Evolutionary conservation across 208 protist species (phyloP), one percentile per base, ranked within the genome.

Genomic region (Leishmania tarentolae): DNA sequence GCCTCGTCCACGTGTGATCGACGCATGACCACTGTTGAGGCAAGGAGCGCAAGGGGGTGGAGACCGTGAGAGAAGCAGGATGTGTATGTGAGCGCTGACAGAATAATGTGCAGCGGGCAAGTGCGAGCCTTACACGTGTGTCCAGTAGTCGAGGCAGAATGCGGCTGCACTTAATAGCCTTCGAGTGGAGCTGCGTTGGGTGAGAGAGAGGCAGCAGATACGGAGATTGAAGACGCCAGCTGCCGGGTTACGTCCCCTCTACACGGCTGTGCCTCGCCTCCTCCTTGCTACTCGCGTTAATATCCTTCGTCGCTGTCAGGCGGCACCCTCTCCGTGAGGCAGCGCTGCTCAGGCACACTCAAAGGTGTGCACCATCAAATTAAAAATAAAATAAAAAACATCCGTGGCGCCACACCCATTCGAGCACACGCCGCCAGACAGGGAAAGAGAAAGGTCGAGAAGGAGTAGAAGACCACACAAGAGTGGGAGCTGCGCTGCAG

Each of bases 1-100:
- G 63, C 6, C 31, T 86, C 83, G 37, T 82, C 53, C 65, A 73
- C 79, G 11, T 52, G 37, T 19, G 82, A 80, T 4, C 78, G 77
- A 9, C 78, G 82, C 82, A 86, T 86, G 31, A 28, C 13, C 46
- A 35, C 71, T 37, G 42, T 31, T n/a, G 24, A 19, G 50, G 59
- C n/a, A n/a, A 50, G 24, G 31, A 56, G 13, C 5, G 46, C 7
- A 15, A 42, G 50, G 47, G 24, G 13, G 35, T 46, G 6, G 71
- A 44, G 28, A 24, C 70, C 15, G 66, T 71, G 42, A 47, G 44
- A 47, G 3, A 46, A 2, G 5, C 8, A 52, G 50, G 24, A 9
- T 19, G 40, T 52, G 3, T 31, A 28, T 21, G 21, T 37, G 42
- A 17, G 35, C 65, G 1, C 37, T 46, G 19, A 6, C 17, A 44